phyloP scores from a whole-genome alignment of 2,329 filamentous ascomycete species.

The Beauveria australis region DNA sequence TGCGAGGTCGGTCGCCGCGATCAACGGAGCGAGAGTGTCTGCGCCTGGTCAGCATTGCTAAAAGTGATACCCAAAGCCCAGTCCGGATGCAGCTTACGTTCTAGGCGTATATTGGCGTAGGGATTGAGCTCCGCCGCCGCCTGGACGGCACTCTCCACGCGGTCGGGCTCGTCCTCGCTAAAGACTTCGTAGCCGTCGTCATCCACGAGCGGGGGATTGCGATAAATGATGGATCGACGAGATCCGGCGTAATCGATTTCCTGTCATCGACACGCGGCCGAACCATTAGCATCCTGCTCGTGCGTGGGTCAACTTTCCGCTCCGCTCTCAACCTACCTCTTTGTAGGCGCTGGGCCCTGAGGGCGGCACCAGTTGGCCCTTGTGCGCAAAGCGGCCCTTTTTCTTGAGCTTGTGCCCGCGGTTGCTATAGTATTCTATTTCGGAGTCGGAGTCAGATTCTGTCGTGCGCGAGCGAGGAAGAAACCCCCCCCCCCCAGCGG shows the following conservation, averaged over 20 bases:
- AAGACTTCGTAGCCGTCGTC: conserved; percentile 72
- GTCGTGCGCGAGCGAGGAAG: conserved; percentile 13
- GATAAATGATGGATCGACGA: conserved; percentile 62
- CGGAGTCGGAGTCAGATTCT: conserved; percentile 74
- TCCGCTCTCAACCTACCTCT: conserved; percentile 43
- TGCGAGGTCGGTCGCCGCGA: conserved; percentile 64
- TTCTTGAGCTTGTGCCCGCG: conserved; percentile 74
- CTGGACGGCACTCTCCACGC: conserved; percentile 50
- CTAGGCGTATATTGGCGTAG: conserved; percentile 62
- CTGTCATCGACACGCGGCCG: conserved; percentile 30
- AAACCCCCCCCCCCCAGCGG: conserved; percentile 15
- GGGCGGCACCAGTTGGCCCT: conserved; percentile 60
- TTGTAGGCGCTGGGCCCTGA: conserved; percentile 61
- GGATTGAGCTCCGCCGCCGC: conserved; percentile 64
- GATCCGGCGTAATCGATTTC: conserved; percentile 67
- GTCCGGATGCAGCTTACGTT: conserved; percentile 44
- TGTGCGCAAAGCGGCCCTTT: conserved; percentile 60
- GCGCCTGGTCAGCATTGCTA: conserved; percentile 20
- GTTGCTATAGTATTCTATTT: conserved; percentile 61
- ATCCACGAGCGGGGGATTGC: conserved; percentile 65
- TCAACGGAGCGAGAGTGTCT: conserved; percentile 70
- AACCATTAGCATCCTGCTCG: not conserved
- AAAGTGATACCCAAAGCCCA: not conserved
- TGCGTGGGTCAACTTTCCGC: not conserved
- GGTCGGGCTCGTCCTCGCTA: conserved; percentile 62